phyloP scores from a whole-genome alignment of 129 eudicot species.

The Centella asiatica region DNA sequence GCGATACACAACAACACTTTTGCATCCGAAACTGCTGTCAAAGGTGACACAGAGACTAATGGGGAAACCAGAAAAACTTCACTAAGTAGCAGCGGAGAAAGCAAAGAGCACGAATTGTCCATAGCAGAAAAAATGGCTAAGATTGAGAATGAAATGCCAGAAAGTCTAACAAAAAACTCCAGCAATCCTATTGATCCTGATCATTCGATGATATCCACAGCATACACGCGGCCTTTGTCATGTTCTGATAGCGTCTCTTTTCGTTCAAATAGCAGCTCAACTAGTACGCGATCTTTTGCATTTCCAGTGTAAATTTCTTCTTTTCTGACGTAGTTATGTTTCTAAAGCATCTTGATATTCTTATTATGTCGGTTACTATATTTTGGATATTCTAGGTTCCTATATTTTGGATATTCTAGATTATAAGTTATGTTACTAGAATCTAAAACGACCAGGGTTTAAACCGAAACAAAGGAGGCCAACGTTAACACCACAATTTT shows the following conservation, averaged over 20 bases:
- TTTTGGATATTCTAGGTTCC: no score
- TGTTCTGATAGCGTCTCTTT: slow-evolving; percentile 19
- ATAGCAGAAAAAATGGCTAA: slow-evolving; percentile 5
- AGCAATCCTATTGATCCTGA: neutral
- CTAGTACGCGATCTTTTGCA: slow-evolving; percentile 44
- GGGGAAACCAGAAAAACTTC: neutral
- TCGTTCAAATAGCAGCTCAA: slow-evolving; percentile 33
- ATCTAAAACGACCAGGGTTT: no score
- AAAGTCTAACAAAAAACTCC: neutral
- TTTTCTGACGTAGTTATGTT: neutral
- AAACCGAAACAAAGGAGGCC: no score
- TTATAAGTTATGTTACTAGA: no score
- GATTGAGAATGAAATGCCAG: neutral
- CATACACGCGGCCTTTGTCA: slow-evolving; percentile 1
- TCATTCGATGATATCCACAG: slow-evolving; percentile 12
- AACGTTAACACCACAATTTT: no score
- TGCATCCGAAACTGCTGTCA: neutral
- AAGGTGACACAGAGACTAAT: neutral
- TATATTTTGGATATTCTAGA: no score
- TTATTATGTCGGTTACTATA: no score
- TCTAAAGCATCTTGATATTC: neutral
- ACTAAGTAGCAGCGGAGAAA: neutral
- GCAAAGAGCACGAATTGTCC: neutral
- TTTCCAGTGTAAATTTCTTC: slow-evolving; percentile 35
- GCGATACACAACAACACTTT: neutral